phyloP scores from a whole-genome alignment of 257 asterid species.

The Coffea canephora region DNA sequence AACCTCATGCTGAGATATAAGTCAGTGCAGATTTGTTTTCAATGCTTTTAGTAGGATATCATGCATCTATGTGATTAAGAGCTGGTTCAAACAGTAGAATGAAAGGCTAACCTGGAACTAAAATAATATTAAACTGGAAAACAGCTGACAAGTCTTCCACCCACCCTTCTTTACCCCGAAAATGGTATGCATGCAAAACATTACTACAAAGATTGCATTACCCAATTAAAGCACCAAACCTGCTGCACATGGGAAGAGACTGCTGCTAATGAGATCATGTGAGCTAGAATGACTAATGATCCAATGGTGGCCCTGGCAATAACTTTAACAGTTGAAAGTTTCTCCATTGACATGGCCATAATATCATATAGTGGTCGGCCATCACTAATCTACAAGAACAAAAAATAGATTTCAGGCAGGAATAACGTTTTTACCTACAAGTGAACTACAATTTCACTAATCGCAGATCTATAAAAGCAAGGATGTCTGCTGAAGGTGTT shows the following conservation, averaged over 20 bases:
- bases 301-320: conserved; percentile 86
- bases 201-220: not conserved
- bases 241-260: conserved; percentile 65
- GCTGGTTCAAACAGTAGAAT: not conserved
- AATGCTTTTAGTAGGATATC: not conserved
- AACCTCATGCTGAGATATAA: not conserved
- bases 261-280: conserved; percentile 73
- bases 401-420: not conserved
- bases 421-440: not conserved
- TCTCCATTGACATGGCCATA: conserved; percentile 91
- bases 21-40: not conserved
- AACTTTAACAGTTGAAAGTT: conserved; percentile 66
- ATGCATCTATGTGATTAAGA: not conserved
- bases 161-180: not conserved
- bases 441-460: not conserved
- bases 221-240: conserved; percentile 37
- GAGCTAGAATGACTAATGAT: conserved; percentile 82
- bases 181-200: not conserved
- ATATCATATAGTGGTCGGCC: conserved; percentile 80
- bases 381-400: conserved; percentile 62
- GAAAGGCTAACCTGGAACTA: not conserved
- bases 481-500: not conserved
- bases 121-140: not conserved
- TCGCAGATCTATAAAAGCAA: conserved; percentile 3
- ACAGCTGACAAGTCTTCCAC: not conserved